Evolutionary conservation across 2,329 filamentous ascomycete species (phyloP).

Genomic region (Penicillium aurantiogriseum): DNA sequence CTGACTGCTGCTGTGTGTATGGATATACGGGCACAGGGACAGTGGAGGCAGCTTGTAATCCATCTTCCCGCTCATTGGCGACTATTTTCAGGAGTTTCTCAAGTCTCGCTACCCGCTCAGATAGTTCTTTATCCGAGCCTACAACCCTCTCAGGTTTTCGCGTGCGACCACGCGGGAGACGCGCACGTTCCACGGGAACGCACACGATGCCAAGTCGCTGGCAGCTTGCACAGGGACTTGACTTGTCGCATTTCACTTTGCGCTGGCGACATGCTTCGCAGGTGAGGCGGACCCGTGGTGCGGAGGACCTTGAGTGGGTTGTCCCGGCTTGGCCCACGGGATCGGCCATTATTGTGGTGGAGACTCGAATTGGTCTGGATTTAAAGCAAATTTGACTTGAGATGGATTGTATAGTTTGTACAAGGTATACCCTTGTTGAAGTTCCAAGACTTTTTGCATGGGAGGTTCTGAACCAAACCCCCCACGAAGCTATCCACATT

Average conservation of each 20-base stretch:
- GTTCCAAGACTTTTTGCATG: neutral
- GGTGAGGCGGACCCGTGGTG: slow-evolving; percentile 27
- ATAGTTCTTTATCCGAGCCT: slow-evolving; percentile 17
- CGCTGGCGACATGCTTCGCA: slow-evolving; percentile 34
- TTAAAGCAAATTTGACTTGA: neutral
- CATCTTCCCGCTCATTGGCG: slow-evolving; percentile 11
- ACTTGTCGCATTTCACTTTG: slow-evolving; percentile 38
- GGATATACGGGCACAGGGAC: neutral
- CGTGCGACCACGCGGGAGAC: slow-evolving; percentile 34
- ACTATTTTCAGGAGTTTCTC: slow-evolving; percentile 24
- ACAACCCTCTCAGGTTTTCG: slow-evolving; percentile 15
- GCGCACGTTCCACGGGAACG: slow-evolving; percentile 32
- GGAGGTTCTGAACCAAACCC: neutral
- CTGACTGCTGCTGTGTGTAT: neutral
- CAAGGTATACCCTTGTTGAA: neutral
- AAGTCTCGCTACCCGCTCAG: slow-evolving; percentile 27
- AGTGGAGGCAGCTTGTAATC: neutral
- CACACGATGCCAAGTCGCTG: slow-evolving; percentile 25
- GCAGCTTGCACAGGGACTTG: slow-evolving; percentile 34
- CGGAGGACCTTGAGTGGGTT: slow-evolving; percentile 13
- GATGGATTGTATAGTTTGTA: neutral
- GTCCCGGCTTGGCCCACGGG: neutral
- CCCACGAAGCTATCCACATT: neutral
- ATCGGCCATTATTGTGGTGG: neutral
- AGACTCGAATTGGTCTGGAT: neutral